phyloP scores from a whole-genome alignment of 2,329 filamentous ascomycete species.

The Fusarium albidum region DNA sequence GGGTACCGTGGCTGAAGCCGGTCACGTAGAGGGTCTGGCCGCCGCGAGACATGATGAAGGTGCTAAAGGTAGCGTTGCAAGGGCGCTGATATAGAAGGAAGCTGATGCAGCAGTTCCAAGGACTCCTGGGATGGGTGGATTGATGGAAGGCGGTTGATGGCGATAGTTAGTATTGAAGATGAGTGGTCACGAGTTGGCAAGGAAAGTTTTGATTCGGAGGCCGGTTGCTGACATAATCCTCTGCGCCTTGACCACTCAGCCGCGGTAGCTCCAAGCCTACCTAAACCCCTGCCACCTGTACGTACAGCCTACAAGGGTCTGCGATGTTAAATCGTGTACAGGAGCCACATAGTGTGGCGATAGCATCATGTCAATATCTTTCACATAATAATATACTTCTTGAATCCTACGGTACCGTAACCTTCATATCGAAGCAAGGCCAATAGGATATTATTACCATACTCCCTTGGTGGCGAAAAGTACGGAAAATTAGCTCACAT shows the following conservation, averaged over 20 bases:
- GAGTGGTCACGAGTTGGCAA: constrained; percentile 32
- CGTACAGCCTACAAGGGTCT: neutral
- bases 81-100: constrained; percentile 19
- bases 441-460: too few relatives aligned
- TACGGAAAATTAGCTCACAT: too few relatives aligned
- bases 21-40: constrained; percentile 97
- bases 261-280: too few relatives aligned
- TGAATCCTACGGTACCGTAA: too few relatives aligned
- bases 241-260: neutral
- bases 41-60: constrained; percentile 81
- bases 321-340: too few relatives aligned
- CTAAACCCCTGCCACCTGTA: too few relatives aligned
- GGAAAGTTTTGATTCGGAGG: constrained; percentile 39
- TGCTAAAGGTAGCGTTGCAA: constrained; percentile 10
- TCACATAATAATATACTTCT: too few relatives aligned
- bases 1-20: constrained; percentile 98
- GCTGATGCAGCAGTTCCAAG: constrained; percentile 39
- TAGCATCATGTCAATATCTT: too few relatives aligned
- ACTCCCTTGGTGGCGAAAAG: too few relatives aligned
- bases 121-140: constrained; percentile 25
- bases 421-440: too few relatives aligned
- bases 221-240: constrained; percentile 38
- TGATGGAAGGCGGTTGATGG: constrained; percentile 34
- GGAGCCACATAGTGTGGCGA: too few relatives aligned
- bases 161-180: constrained; percentile 27